Evolutionary conservation across 73 alveolate genomes (phyloP).

Genomic region (Loxodes magnus): DNA sequence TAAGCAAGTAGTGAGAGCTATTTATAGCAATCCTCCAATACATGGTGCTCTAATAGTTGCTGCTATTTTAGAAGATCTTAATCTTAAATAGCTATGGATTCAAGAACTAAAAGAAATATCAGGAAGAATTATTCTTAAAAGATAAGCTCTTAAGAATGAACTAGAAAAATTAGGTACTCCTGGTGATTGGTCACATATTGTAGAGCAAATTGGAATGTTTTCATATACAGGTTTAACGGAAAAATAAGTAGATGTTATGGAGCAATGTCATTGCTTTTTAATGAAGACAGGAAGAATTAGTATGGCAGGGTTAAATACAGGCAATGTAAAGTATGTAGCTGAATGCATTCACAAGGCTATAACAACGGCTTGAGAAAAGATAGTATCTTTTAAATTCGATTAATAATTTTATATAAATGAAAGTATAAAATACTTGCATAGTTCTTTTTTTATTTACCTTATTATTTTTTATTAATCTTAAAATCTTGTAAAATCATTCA

Average conservation of each 20-base stretch:
- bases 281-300: slow-evolving; percentile 84
- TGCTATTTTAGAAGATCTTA: slow-evolving; percentile 59
- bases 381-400: no score
- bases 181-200: slow-evolving; percentile 85
- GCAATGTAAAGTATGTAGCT: slow-evolving; percentile 83
- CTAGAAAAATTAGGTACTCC: slow-evolving; percentile 52
- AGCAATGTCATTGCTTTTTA: slow-evolving; percentile 75
- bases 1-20: slow-evolving; percentile 68
- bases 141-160: slow-evolving; percentile 58
- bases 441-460: no score
- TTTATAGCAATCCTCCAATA: slow-evolving; percentile 83
- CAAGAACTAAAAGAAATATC: slow-evolving; percentile 74
- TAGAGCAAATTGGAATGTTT: slow-evolving; percentile 89
- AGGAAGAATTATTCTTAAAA: slow-evolving; percentile 77
- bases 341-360: slow-evolving; percentile 53
- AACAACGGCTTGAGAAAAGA: no score
- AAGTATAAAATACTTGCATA: no score
- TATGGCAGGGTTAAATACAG: slow-evolving; percentile 73
- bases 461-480: no score
- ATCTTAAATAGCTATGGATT: slow-evolving; percentile 62
- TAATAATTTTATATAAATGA: no score
- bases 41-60: slow-evolving; percentile 88
- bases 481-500: no score
- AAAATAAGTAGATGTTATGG: slow-evolving; percentile 59
- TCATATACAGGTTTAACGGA: slow-evolving; percentile 89